These are phyloP conservation scores for Thermoascus crustaceus DNA, from an alignment of 2,329 filamentous ascomycete genomes.

Conservation along the genomic window DNA sequence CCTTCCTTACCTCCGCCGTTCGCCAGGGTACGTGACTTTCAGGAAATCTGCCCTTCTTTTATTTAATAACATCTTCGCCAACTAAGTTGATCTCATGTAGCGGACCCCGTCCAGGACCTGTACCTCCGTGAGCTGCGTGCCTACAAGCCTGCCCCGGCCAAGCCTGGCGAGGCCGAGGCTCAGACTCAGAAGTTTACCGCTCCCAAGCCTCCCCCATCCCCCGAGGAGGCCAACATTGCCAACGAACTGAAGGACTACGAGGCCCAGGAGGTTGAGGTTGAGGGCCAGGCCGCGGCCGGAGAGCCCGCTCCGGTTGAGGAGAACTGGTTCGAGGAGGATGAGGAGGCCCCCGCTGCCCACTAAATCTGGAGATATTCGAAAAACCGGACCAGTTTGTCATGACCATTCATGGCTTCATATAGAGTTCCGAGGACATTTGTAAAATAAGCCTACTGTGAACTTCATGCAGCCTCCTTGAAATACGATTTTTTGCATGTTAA, in stretches of 20 bases:
- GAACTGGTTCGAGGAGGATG: slow-evolving; percentile 78
- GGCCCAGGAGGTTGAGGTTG: slow-evolving; percentile 84
- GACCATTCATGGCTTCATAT: slow-evolving; percentile 14
- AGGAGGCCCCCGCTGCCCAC: slow-evolving; percentile 40
- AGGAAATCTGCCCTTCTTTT: slow-evolving; percentile 8
- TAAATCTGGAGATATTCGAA: slow-evolving; percentile 26
- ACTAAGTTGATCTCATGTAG: slow-evolving; percentile 46
- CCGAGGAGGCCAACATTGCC: slow-evolving; percentile 90
- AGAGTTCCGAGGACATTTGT: slow-evolving; percentile 20
- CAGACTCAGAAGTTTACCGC: slow-evolving; percentile 80
- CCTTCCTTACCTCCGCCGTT: slow-evolving; percentile 55
- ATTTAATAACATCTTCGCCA: slow-evolving; percentile 1
- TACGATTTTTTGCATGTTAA: too few relatives aligned
- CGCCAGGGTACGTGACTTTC: slow-evolving; percentile 52
- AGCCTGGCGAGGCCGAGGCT: slow-evolving; percentile 78
- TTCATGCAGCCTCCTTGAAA: slow-evolving; percentile 13
- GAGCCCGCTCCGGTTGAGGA: slow-evolving; percentile 55
- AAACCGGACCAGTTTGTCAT: slow-evolving; percentile 15
- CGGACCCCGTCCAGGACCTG: slow-evolving; percentile 94
- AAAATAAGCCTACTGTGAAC: slow-evolving; percentile 22
- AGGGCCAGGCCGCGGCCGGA: slow-evolving; percentile 65
- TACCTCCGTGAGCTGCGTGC: slow-evolving; percentile 93
- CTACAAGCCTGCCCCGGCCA: slow-evolving; percentile 81
- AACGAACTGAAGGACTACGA: slow-evolving; percentile 92
- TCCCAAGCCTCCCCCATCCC: slow-evolving; percentile 75